These are phyloP conservation scores for Sugiyamaella mastotermitis DNA, from an alignment of 805 yeast species.

Conservation along the genomic window DNA sequence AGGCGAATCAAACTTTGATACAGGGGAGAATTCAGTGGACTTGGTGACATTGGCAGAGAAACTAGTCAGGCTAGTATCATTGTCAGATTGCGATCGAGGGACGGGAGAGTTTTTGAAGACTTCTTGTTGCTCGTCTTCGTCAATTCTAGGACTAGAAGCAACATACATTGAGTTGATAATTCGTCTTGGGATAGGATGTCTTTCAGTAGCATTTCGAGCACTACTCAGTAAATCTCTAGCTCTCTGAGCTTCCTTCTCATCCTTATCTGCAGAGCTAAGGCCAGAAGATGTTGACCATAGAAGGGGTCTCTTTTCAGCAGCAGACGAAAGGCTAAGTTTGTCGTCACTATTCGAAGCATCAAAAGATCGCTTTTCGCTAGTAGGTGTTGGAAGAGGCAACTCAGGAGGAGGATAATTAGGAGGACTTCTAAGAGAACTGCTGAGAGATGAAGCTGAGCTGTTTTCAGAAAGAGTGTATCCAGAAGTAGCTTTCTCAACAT, in stretches of 20 bases:
- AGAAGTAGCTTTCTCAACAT: no score
- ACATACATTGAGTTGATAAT: slow-evolving; percentile 5
- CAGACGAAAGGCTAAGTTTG: not conserved
- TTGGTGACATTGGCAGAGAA: slow-evolving; percentile 8
- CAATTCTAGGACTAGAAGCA: not conserved
- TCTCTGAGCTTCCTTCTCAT: slow-evolving; percentile 4
- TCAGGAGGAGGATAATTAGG: no score
- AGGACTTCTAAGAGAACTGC: no score
- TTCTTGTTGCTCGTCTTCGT: not conserved
- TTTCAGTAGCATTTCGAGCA: no score
- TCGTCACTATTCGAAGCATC: not conserved
- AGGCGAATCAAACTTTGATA: no score
- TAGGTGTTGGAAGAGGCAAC: slow-evolving; percentile 6
- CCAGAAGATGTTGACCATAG: slow-evolving; percentile 1
- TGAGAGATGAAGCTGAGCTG: no score
- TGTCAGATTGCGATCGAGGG: slow-evolving; percentile 5
- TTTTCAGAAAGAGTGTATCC: no score
- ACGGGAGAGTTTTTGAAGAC: slow-evolving; percentile 3
- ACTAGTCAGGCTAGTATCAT: no score
- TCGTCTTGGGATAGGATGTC: no score
- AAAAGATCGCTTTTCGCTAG: not conserved
- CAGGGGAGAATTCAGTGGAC: no score
- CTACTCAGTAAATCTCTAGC: slow-evolving; percentile 4
- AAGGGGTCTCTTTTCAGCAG: slow-evolving; percentile 5
- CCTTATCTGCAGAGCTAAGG: slow-evolving; percentile 1